A percentile compares a stretch with the other conserved stretches of the same genome.
These are phyloP conservation scores for Agrocybe pediades DNA, from an alignment of 768 basidiomycete genomes.

Conservation along the genomic window DNA sequence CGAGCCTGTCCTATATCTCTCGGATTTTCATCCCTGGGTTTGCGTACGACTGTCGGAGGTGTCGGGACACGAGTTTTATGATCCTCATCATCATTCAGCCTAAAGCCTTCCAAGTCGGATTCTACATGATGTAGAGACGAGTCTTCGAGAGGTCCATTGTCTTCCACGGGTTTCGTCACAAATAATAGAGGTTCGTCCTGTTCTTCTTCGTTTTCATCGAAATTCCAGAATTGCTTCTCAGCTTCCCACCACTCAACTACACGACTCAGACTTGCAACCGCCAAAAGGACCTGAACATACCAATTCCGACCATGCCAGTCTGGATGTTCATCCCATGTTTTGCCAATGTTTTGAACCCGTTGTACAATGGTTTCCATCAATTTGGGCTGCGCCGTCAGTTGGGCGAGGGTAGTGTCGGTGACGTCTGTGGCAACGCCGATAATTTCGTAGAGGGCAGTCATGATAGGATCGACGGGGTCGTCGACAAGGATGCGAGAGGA, in stretches of 20 bases:
- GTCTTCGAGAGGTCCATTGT: slow-evolving; percentile 32
- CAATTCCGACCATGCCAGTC: slow-evolving; percentile 98
- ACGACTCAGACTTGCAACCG: slow-evolving; percentile 92
- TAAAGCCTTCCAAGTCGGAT: slow-evolving; percentile 45
- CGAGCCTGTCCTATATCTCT: slow-evolving; percentile 43
- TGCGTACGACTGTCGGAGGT: slow-evolving; percentile 49
- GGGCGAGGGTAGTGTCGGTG: slow-evolving; percentile 83
- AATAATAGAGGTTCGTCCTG: slow-evolving; percentile 91
- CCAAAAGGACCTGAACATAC: slow-evolving; percentile 96
- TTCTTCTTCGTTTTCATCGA: slow-evolving; percentile 89
- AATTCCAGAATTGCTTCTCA: slow-evolving; percentile 99
- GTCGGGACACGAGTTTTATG: slow-evolving; percentile 46
- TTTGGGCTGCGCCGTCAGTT: slow-evolving; percentile 86
- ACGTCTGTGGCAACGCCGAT: slow-evolving; percentile 94
- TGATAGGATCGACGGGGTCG: slow-evolving; percentile 86
- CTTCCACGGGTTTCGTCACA: slow-evolving; percentile 87
- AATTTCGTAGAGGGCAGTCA: slow-evolving; percentile 87
- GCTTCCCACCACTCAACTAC: slow-evolving; percentile 99
- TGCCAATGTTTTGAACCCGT: slow-evolving; percentile 88
- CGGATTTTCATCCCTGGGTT: slow-evolving; percentile 58
- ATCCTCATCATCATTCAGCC: slow-evolving; percentile 56
- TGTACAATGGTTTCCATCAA: slow-evolving; percentile 85
- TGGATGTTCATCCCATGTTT: slow-evolving; percentile 96
- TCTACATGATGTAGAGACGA: slow-evolving; percentile 40
- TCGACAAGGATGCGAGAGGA: slow-evolving; percentile 84